phyloP scores from a whole-genome alignment of 78 protist species.

The Mantamonas sphyraenae region DNA sequence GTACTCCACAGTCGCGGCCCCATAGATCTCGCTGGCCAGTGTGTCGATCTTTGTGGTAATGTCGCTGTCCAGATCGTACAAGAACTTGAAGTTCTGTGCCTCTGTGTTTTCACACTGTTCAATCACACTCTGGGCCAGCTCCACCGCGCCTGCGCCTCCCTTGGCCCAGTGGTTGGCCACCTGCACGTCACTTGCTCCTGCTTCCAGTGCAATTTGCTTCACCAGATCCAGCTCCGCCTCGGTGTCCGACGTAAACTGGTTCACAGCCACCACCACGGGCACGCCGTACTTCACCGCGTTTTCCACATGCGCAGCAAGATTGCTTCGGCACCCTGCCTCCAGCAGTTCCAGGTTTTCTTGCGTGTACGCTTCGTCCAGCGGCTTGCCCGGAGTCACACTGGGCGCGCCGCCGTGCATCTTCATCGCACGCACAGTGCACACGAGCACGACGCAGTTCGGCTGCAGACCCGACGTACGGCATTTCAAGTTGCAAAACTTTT shows the following conservation, averaged over 20 bases:
- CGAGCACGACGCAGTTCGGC: slow-evolving; percentile 83
- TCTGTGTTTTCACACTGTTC: slow-evolving; percentile 63
- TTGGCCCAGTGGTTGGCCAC: slow-evolving; percentile 77
- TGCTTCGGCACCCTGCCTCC: slow-evolving; percentile 38
- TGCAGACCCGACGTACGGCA: slow-evolving; percentile 72
- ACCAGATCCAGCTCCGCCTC: slow-evolving; percentile 51
- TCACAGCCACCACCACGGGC: slow-evolving; percentile 83
- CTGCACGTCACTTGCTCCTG: slow-evolving; percentile 83
- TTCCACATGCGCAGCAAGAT: slow-evolving; percentile 56
- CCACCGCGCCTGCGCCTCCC: slow-evolving; percentile 89
- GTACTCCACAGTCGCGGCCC: slow-evolving; percentile 81
- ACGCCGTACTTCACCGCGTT: slow-evolving; percentile 79
- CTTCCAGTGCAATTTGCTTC: slow-evolving; percentile 18
- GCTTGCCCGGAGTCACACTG: background rate
- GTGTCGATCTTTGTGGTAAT: slow-evolving; percentile 58
- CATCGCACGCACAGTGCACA: slow-evolving; percentile 88
- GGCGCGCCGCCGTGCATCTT: slow-evolving; percentile 88
- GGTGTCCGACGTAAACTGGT: slow-evolving; percentile 69
- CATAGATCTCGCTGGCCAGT: slow-evolving; percentile 74
- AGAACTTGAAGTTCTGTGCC: slow-evolving; percentile 53
- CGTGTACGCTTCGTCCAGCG: slow-evolving; percentile 42
- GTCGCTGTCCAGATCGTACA: slow-evolving; percentile 57
- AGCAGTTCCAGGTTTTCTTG: slow-evolving; percentile 53
- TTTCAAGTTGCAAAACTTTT: slow-evolving; percentile 94
- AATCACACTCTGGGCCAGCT: slow-evolving; percentile 69